Conservation (phyloP, 805 yeast species). For the Candida adriatica region DNA sequence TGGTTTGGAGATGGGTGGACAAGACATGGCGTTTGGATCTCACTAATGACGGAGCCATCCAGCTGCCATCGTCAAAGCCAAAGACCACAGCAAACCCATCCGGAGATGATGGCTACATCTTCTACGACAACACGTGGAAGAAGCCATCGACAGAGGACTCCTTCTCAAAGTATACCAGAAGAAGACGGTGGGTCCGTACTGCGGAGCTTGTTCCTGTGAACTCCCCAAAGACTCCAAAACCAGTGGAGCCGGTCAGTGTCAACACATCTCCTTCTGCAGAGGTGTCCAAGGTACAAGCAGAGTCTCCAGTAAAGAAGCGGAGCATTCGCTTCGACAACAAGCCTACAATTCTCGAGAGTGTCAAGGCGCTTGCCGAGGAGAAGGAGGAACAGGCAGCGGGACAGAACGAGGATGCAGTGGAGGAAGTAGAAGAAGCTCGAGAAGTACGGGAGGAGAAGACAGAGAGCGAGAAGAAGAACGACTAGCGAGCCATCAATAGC, state of each 20-base stretch:
- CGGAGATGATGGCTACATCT: conserved; percentile 79
- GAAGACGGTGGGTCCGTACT: conserved; percentile 93
- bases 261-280: conserved; percentile 12
- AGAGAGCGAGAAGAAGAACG: too few species aligned
- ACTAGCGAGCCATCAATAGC: too few species aligned
- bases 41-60: conserved; percentile 81
- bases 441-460: too few species aligned
- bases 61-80: conserved; percentile 54
- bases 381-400: not conserved
- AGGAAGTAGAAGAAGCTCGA: not conserved
- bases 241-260: conserved; percentile 3
- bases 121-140: conserved; percentile 92
- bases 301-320: conserved; percentile 28
- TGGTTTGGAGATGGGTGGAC: conserved; percentile 95
- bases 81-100: conserved; percentile 57
- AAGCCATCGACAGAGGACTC: conserved; percentile 83
- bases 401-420: not conserved
- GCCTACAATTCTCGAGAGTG: conserved; percentile 22
- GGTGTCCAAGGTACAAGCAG: conserved; percentile 5
- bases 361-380: conserved; percentile 14
- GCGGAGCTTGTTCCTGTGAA: conserved; percentile 64
- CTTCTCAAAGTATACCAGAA: conserved; percentile 83
- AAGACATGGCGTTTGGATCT: conserved; percentile 85
- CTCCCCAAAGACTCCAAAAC: conserved; percentile 9
- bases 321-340: conserved; percentile 40